phyloP scores from a whole-genome alignment of 139 green algal species.

The Dunaliella primolecta region DNA sequence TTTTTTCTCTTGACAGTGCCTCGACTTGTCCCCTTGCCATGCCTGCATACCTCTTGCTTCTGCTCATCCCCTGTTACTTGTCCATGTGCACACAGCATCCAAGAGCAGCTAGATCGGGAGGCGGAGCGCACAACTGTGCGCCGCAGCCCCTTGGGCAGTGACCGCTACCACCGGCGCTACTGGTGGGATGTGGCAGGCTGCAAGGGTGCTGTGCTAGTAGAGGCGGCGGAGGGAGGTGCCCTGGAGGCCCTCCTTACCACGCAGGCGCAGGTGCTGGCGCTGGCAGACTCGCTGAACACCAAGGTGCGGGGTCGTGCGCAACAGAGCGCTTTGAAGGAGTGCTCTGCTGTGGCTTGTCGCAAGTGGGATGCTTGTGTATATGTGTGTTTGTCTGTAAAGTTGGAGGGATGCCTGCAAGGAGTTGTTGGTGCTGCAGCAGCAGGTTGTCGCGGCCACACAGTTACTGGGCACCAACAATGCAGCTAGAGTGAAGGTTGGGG shows the following conservation, averaged over 20 bases:
- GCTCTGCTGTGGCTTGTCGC: no score
- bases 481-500: no score
- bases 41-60: no score
- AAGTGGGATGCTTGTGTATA: no score
- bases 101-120: slow-evolving; percentile 46
- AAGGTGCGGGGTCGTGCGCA: background rate
- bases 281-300: slow-evolving; percentile 21
- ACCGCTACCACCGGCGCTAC: slow-evolving; percentile 63
- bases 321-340: background rate
- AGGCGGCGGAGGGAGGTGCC: slow-evolving; percentile 22
- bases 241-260: slow-evolving; percentile 28
- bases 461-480: no score
- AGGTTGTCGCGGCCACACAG: no score
- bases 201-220: slow-evolving; percentile 29
- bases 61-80: no score
- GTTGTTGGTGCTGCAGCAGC: no score
- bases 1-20: background rate
- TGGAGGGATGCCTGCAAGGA: no score
- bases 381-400: no score
- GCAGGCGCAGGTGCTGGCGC: slow-evolving; percentile 42
- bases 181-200: slow-evolving; percentile 50
- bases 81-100: slow-evolving; percentile 24
- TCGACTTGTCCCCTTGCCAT: background rate
- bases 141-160: slow-evolving; percentile 52
- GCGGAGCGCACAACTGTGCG: slow-evolving; percentile 36